These are phyloP conservation scores for Besnoitia besnoiti DNA, from an alignment of 169 alveolate species.

Conservation along the genomic window DNA sequence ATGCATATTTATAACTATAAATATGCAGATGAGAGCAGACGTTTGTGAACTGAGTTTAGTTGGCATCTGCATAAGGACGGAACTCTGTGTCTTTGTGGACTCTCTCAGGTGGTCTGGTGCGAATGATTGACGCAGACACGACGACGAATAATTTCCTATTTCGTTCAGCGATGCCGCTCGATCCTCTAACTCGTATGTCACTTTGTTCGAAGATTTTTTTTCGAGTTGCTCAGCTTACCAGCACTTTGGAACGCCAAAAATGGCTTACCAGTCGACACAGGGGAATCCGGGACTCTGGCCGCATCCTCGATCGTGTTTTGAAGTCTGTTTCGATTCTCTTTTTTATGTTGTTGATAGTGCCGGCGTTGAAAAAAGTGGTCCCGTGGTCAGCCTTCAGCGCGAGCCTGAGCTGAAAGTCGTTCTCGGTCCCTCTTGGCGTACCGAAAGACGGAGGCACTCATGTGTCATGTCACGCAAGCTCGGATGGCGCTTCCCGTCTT, in stretches of 20 bases:
- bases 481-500: too few species aligned
- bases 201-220: neutral
- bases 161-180: constrained; percentile 50
- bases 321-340: too few species aligned
- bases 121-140: constrained; percentile 39
- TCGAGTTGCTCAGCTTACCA: neutral
- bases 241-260: neutral
- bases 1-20: neutral
- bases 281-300: too few species aligned
- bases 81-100: neutral
- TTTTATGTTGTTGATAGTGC: too few species aligned
- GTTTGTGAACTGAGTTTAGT: neutral
- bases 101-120: constrained; percentile 51
- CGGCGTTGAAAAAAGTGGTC: too few species aligned
- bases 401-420: too few species aligned
- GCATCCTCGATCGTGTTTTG: too few species aligned
- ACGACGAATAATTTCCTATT: constrained; percentile 18
- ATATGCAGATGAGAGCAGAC: neutral
- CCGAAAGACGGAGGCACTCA: too few species aligned
- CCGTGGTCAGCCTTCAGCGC: too few species aligned
- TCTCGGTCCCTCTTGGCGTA: too few species aligned
- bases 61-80: neutral
- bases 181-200: neutral
- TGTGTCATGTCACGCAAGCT: too few species aligned
- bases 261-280: too few species aligned